These are phyloP conservation scores for Stachybotrys chartarum DNA, from an alignment of 2,329 filamentous ascomycete species.

Conservation along the genomic window DNA sequence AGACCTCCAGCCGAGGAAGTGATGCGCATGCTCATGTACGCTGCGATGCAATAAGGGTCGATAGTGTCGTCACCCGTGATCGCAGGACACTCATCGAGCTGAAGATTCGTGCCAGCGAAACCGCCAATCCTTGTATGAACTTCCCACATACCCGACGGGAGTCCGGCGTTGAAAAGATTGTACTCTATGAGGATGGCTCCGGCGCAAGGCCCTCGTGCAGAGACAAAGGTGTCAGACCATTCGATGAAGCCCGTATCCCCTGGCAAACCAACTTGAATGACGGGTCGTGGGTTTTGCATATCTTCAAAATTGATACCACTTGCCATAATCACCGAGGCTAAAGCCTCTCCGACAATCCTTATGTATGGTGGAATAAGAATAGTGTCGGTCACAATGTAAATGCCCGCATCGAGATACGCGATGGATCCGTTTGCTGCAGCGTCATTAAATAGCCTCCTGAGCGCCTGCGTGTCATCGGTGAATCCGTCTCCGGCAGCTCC, in stretches of 20 bases:
- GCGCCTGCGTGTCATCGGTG: slow-evolving; percentile 66
- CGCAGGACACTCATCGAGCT: slow-evolving; percentile 61
- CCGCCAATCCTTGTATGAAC: slow-evolving; percentile 71
- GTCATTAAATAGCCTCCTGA: slow-evolving; percentile 48
- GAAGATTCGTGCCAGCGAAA: slow-evolving; percentile 60
- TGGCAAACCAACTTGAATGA: slow-evolving; percentile 57
- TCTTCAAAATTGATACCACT: slow-evolving; percentile 49
- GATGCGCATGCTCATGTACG: slow-evolving; percentile 36
- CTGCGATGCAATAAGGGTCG: slow-evolving; percentile 29
- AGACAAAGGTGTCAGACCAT: slow-evolving; percentile 65
- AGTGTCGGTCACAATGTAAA: slow-evolving; percentile 53
- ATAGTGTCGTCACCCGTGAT: slow-evolving; percentile 18
- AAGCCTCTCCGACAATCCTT: slow-evolving; percentile 54
- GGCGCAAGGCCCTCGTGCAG: slow-evolving; percentile 57
- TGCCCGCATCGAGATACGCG: slow-evolving; percentile 54
- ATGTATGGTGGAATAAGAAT: slow-evolving; percentile 38
- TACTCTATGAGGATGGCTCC: slow-evolving; percentile 68
- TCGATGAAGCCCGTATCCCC: slow-evolving; percentile 62
- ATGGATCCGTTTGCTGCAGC: slow-evolving; percentile 45
- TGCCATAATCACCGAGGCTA: slow-evolving; percentile 46
- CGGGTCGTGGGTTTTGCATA: slow-evolving; percentile 51
- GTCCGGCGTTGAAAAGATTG: slow-evolving; percentile 49
- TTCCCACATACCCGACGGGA: slow-evolving; percentile 61
- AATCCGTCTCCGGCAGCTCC: slow-evolving; percentile 55
- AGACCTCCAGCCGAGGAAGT: slow-evolving; percentile 28